Evolutionary conservation across 2,329 filamentous ascomycete species (phyloP).

Genomic region (Sporothrix euskadiensis): DNA sequence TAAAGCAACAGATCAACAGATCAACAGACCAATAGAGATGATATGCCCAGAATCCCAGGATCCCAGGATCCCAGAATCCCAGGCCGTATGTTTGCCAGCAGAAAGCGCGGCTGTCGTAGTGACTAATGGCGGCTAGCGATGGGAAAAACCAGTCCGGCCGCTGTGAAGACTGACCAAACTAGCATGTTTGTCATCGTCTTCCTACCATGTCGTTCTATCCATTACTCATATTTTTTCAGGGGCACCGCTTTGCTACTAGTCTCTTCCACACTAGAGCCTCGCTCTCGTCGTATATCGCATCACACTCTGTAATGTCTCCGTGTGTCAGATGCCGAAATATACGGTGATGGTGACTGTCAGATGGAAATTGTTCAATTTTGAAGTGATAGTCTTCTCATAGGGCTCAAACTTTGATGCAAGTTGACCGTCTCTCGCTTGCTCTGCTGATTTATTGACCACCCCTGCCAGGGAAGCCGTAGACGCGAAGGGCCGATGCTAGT

Average conservation of each 20-base stretch:
- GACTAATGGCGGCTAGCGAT: background rate
- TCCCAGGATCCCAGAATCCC: background rate
- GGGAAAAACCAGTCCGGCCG: slow-evolving; percentile 13
- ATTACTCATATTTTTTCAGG: background rate
- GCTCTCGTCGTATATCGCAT: background rate
- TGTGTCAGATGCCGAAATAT: background rate
- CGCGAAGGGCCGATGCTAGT: slow-evolving; percentile 15
- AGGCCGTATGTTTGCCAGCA: background rate
- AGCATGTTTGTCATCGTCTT: background rate
- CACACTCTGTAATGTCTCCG: background rate
- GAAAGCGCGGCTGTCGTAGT: background rate
- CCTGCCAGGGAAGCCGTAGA: background rate
- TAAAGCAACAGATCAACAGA: background rate
- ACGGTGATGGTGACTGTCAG: background rate
- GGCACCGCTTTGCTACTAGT: background rate
- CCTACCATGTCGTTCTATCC: no score
- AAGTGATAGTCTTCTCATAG: background rate
- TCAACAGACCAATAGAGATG: background rate
- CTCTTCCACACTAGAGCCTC: no score
- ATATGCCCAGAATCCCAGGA: background rate
- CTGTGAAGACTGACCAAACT: background rate
- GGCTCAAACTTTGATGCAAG: background rate
- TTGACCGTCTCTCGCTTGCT: background rate
- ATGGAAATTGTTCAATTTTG: background rate
- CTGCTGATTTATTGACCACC: background rate